A percentile compares a stretch with the other conserved stretches of the same genome.
These are phyloP conservation scores for Ceratobasidium sp. DNA, from an alignment of 1,284 basidiomycete genomes.

Conservation along the genomic window DNA sequence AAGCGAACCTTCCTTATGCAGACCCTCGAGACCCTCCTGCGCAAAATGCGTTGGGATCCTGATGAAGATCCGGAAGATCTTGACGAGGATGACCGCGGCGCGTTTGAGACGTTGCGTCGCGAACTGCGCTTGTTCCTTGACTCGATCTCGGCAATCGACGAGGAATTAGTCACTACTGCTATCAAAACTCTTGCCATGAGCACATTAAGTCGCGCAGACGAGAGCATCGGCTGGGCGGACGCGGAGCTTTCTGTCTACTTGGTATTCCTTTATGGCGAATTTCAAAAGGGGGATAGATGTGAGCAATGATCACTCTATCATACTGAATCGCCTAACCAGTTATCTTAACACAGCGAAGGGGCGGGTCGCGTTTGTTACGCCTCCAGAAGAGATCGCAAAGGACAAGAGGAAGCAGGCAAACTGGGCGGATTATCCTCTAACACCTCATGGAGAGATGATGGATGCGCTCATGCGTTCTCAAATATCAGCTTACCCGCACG, in stretches of 20 bases:
- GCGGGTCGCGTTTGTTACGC: slow-evolving; percentile 76
- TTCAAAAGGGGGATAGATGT: slow-evolving; percentile 53
- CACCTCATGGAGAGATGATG: slow-evolving; percentile 90
- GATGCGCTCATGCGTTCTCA: slow-evolving; percentile 85
- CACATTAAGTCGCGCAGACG: slow-evolving; percentile 68
- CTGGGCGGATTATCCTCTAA: slow-evolving; percentile 68
- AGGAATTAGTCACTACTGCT: slow-evolving; percentile 78
- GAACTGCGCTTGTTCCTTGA: slow-evolving; percentile 86
- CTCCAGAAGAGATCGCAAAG: slow-evolving; percentile 67
- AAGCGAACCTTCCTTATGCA: slow-evolving; percentile 85
- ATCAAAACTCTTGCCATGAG: slow-evolving; percentile 76
- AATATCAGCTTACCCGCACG: slow-evolving; percentile 86
- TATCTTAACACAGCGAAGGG: slow-evolving; percentile 61
- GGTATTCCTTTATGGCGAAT: slow-evolving; percentile 93
- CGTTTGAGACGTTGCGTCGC: slow-evolving; percentile 88
- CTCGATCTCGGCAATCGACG: slow-evolving; percentile 82
- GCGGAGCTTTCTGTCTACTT: slow-evolving; percentile 93
- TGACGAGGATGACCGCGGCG: slow-evolving; percentile 88
- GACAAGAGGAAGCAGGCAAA: slow-evolving; percentile 69
- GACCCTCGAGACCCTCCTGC: slow-evolving; percentile 81
- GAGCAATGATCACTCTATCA: slow-evolving; percentile 48
- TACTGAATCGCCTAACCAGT: neutral
- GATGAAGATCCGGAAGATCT: slow-evolving; percentile 82
- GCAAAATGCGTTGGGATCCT: slow-evolving; percentile 94
- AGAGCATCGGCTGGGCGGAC: slow-evolving; percentile 86